Base-by-base conservation (phyloP, 2,329 filamentous ascomycete genomes). In the Nectriaceae sp. region DNA sequence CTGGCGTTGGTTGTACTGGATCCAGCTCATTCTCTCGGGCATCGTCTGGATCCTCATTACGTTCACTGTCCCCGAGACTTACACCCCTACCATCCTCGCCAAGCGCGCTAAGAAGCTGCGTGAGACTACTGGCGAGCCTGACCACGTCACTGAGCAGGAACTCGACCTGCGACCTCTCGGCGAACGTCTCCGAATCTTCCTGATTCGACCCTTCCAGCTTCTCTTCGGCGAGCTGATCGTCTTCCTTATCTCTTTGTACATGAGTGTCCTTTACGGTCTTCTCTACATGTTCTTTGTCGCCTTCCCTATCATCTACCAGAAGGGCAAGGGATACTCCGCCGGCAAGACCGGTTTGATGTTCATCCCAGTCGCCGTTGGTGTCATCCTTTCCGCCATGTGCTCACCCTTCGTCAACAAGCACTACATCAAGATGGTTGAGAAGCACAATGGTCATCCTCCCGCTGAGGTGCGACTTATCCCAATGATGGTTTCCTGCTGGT, bases 41-140 rank as follows among this genome's bases (percentile, higher is more conserved):
- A 65, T 85, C 41, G 80, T 87, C 58, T 94, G 87, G 83, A 51
- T 87, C 16, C 66, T 93, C 51, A 91, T 94, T 68, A 87, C 85
- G 22, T 92, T 95, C 70, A 94, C 89, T n/a, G 86, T 96, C 0
- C 89, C 90, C 1, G 91, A 96, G 69, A 96, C 91, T 0, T 96
- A 94, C 66, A 85, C 90, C 0, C 90, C 91, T 0, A 88, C 83
- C 0, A 84, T 96, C 42, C 80, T 97, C 15, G 79, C 82, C 44
- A 72, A 72, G 22, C 80, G 90, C 11, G 91, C 91, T 3, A 76
- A 78, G 62, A 88, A 89, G 66, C 73, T 94, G 52, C 81, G 90
- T 44, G 82, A 85, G 64, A 69, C 83, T 24, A 87, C 88, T 2
- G 84, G 85, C 19, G 80, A 89, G 53, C 57, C 72, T 2, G 80